Percentiles rank a stretch among this genome's conserved stretches.
Conservation (phyloP, 2,329 filamentous ascomycete species). For the Trichoderma endophyticum region DNA sequence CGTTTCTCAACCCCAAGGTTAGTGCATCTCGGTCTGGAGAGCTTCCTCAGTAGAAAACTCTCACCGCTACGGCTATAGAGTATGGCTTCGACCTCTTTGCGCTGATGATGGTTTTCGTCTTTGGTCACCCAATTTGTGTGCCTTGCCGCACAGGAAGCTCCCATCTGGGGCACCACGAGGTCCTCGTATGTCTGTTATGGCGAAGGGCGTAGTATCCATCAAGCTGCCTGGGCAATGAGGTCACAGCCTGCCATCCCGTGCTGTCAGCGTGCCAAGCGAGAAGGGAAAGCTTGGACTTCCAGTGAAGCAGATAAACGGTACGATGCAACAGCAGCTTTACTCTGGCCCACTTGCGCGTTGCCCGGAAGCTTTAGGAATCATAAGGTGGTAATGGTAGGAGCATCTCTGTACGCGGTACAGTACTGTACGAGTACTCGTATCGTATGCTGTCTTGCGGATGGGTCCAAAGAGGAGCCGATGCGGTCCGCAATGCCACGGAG, state of each 20-base stretch:
- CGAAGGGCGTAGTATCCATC: background rate
- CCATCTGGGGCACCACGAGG: background rate
- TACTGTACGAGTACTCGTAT: background rate
- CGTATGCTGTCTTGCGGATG: background rate
- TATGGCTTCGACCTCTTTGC: background rate
- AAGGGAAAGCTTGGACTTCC: background rate
- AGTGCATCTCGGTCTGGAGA: background rate
- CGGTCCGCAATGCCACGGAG: background rate
- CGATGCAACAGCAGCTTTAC: background rate
- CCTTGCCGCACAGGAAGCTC: background rate
- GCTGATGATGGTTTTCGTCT: background rate
- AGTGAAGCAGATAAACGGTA: background rate
- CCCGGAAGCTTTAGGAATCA: background rate
- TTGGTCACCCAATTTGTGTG: background rate
- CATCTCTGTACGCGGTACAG: background rate
- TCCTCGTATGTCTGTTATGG: background rate
- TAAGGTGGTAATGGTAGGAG: background rate
- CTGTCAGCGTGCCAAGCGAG: slow-evolving; percentile 1
- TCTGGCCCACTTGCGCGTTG: background rate
- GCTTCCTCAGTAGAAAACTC: background rate
- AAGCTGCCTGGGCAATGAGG: background rate
- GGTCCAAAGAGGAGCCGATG: background rate
- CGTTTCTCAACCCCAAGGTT: background rate
- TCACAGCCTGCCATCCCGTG: background rate
- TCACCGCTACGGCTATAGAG: background rate